phyloP scores from a whole-genome alignment of 2,329 filamentous ascomycete genomes.

The Exophiala viscosa region DNA sequence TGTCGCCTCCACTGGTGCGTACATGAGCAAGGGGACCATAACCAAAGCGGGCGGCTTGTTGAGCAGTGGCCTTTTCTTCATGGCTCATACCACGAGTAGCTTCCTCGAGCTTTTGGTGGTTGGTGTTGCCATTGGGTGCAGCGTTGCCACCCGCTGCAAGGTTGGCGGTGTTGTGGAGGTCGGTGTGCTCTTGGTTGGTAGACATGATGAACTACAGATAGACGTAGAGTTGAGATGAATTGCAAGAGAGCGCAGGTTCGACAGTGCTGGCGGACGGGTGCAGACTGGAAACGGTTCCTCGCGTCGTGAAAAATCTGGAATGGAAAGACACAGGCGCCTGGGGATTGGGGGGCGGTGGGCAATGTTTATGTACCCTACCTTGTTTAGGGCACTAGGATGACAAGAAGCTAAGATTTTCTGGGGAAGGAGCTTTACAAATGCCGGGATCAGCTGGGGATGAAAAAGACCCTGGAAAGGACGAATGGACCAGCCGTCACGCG shows the following conservation, averaged over 20 bases:
- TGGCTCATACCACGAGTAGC: conserved; percentile 38
- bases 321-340: not conserved
- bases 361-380: conserved; percentile 16
- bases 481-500: conserved; percentile 1
- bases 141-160: conserved; percentile 4
- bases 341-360: not conserved
- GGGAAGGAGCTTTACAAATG: conserved; percentile 1
- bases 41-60: conserved; percentile 45
- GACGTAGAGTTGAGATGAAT: not conserved
- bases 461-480: not conserved
- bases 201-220: conserved; percentile 11
- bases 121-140: conserved; percentile 9
- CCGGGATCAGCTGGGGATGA: conserved; percentile 7
- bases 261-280: no score
- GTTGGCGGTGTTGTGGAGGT: conserved; percentile 7
- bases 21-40: conserved; percentile 52
- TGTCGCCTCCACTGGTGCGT: conserved; percentile 38
- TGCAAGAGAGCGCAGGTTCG: no score
- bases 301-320: not conserved
- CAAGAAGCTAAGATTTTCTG: conserved; percentile 1
- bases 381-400: not conserved
- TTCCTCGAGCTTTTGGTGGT: conserved; percentile 21
- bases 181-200: conserved; percentile 17
- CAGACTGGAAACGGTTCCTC: no score
- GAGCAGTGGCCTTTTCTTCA: conserved; percentile 44